phyloP scores from a whole-genome alignment of 768 basidiomycete species.

The Tephrocybe sp. region DNA sequence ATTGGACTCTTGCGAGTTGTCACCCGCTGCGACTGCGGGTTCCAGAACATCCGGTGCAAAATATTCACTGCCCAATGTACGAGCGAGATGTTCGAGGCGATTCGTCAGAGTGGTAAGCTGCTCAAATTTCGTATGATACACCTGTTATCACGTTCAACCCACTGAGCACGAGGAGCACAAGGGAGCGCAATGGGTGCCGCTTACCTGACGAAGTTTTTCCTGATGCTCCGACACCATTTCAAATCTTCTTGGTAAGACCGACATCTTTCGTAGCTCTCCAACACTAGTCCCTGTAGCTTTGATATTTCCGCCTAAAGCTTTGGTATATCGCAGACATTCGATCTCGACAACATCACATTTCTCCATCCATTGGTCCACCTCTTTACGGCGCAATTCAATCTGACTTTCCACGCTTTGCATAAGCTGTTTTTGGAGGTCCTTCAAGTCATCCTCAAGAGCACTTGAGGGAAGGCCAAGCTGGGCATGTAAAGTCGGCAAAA shows the following conservation, averaged over 20 bases:
- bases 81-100: conserved; percentile 56
- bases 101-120: conserved; percentile 69
- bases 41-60: conserved; percentile 55
- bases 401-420: conserved; percentile 73
- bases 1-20: conserved; percentile 30
- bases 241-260: conserved; percentile 68
- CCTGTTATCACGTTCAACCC: conserved; percentile 27
- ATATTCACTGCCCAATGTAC: conserved; percentile 60
- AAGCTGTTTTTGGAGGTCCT: conserved; percentile 69
- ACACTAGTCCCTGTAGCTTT: conserved; percentile 65
- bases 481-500: conserved; percentile 77
- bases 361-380: conserved; percentile 73
- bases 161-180: not conserved
- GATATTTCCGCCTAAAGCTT: conserved; percentile 68
- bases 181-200: too few species aligned
- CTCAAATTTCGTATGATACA: conserved; percentile 77
- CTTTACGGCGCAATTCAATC: conserved; percentile 63
- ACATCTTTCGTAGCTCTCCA: conserved; percentile 68
- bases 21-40: conserved; percentile 39
- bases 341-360: conserved; percentile 61
- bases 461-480: conserved; percentile 81
- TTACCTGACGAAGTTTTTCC: conserved; percentile 76
- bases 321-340: conserved; percentile 63
- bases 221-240: conserved; percentile 68
- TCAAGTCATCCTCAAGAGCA: conserved; percentile 79